Base-by-base conservation (phyloP, 1,284 basidiomycete genomes). In the Apiotrichum gracile region DNA sequence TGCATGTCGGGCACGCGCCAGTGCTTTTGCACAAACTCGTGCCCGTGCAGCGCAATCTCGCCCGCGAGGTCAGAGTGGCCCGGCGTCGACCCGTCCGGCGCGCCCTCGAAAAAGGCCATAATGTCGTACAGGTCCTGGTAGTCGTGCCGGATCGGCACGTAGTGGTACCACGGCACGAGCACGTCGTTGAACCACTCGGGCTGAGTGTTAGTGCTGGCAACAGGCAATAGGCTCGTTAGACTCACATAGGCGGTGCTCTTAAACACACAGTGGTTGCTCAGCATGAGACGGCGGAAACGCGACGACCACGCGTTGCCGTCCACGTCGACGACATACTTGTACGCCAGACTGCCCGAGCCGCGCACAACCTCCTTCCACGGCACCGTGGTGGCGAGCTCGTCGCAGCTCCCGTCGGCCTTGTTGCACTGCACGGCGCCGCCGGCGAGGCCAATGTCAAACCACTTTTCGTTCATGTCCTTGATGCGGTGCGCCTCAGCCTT, bases 231-330 rank as follows among this genome's bases (percentile, higher is more conserved):
- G 7, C 17, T n/a, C 3, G 48, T 35, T 24, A 27, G 8, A 60
- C 69, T 64, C 54, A 72, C 66, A 39, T 62, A 73, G 26, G 69
- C 47, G 13, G 68, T 72, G 49, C 65, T 69, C 59, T 74, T 74
- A 10, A 74, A 31, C 1, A 73, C 65, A 10, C 71, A 68, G 25
- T 69, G 68, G 49, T 66, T 65, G 31, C 65, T 58, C 2, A 57
- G 50, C 31, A 77, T 54, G 33, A 75, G 49, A 27, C 76, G 65
- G 41, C 70, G 53, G 56, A 73, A 74, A 14, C 74, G 61, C 39
- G 70, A 72, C 49, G 66, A 69, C 77, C 75, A 78, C 2, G 73
- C 76, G 48, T 78, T 77, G 5, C 77, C 77, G 54, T 78, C 77
- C 12, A 78, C 68, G 53, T 78, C 77, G 27, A 78, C 55, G 26